A percentile compares a stretch with the other conserved stretches of the same genome.
phyloP scores from a whole-genome alignment of 2,329 filamentous ascomycete species.

The Ascochyta pisi region DNA sequence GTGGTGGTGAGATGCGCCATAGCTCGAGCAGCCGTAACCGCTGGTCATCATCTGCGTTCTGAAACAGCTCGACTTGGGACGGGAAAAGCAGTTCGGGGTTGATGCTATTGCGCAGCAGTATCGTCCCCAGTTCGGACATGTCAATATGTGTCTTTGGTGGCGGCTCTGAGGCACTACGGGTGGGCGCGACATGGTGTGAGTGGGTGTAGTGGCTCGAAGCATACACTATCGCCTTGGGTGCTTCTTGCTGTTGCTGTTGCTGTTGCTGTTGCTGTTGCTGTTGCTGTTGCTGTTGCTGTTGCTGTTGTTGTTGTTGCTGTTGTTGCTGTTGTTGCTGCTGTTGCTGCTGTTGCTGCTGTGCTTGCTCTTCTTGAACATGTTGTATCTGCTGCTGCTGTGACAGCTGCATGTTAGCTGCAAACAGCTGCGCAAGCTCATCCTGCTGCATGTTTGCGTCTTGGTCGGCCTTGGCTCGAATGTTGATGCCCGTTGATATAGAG shows the following conservation, averaged over 20 bases:
- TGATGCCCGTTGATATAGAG: slow-evolving; percentile 51
- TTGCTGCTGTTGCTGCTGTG: slow-evolving; percentile 52
- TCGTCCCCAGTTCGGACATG: slow-evolving; percentile 57
- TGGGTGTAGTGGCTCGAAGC: slow-evolving; percentile 86
- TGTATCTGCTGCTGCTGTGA: slow-evolving; percentile 50
- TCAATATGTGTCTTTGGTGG: slow-evolving; percentile 45
- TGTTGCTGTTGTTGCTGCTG: no score
- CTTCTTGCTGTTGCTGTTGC: slow-evolving; percentile 26
- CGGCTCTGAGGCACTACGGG: slow-evolving; percentile 34
- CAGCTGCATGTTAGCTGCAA: slow-evolving; percentile 77
- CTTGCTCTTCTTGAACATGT: slow-evolving; percentile 52
- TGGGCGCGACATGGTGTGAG: slow-evolving; percentile 68
- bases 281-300: no score
- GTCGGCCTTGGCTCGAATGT: slow-evolving; percentile 45
- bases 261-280: slow-evolving; percentile 48
- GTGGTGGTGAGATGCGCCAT: slow-evolving; percentile 80
- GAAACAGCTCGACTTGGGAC: slow-evolving; percentile 80
- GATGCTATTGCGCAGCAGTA: slow-evolving; percentile 72
- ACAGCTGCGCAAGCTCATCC: slow-evolving; percentile 82
- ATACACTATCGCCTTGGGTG: slow-evolving; percentile 66
- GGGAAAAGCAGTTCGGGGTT: slow-evolving; percentile 72
- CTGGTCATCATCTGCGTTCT: slow-evolving; percentile 74
- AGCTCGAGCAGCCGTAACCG: slow-evolving; percentile 78
- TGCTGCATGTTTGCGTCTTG: slow-evolving; percentile 63
- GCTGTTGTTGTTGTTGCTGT: no score